Percentiles rank a stretch among this genome's conserved stretches.
phyloP scores from a whole-genome alignment of 2,329 filamentous ascomycete species.

The Penicillium polonicum region DNA sequence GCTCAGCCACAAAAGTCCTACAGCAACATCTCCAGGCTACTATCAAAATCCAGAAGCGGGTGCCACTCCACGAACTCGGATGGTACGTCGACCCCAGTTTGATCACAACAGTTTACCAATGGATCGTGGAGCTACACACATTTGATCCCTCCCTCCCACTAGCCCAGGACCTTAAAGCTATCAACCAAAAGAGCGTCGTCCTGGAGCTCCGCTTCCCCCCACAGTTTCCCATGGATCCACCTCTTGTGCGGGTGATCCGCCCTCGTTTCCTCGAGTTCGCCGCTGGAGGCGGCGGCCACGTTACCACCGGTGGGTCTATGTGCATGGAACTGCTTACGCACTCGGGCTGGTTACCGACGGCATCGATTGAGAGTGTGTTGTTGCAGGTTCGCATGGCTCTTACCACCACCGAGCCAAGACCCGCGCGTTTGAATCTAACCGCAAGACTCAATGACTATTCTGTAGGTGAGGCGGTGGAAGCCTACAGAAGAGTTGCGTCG shows the following conservation, averaged over 20 bases:
- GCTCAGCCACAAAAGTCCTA: slow-evolving; percentile 60
- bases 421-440: slow-evolving; percentile 64
- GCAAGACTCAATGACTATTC: slow-evolving; percentile 56
- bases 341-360: slow-evolving; percentile 73
- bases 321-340: slow-evolving; percentile 83
- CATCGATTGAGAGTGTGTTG: slow-evolving; percentile 74
- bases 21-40: slow-evolving; percentile 64
- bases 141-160: slow-evolving; percentile 70
- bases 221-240: slow-evolving; percentile 73
- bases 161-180: slow-evolving; percentile 68
- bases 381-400: slow-evolving; percentile 79
- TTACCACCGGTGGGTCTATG: slow-evolving; percentile 80
- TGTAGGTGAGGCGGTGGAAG: slow-evolving; percentile 68
- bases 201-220: slow-evolving; percentile 78
- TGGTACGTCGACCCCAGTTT: slow-evolving; percentile 74
- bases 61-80: slow-evolving; percentile 65
- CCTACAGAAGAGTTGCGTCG: slow-evolving; percentile 67
- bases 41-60: slow-evolving; percentile 61
- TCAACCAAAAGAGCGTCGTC: slow-evolving; percentile 65
- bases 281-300: slow-evolving; percentile 76
- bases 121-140: slow-evolving; percentile 86
- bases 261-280: slow-evolving; percentile 74
- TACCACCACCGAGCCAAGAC: slow-evolving; percentile 63
- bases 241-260: slow-evolving; percentile 78
- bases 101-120: slow-evolving; percentile 77